Evolutionary conservation across 441 rosid species (phyloP), one percentile per base, ranked within the genome.

Genomic region (Biscutella laevigata): DNA sequence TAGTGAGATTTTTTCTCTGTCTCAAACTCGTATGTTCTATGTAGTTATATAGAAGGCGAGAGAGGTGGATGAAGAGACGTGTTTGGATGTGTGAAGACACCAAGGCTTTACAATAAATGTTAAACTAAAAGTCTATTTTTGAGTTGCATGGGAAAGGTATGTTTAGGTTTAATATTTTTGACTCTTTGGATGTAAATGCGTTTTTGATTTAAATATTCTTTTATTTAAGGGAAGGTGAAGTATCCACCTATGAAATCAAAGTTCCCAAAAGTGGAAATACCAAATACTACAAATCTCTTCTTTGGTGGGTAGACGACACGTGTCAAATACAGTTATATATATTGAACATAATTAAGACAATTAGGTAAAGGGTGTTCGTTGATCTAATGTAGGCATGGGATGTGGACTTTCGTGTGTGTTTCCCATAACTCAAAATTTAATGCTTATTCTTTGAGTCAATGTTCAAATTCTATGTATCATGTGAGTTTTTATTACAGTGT

Each of bases 61-160:
- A 43, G 42, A 20, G 37, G 57, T 20, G 52, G 38, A 41, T 48
- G 53, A 57, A 49, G 63, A 64, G 59, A 42, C 69, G 64, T 57
- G 59, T 64, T 3, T 32, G 25, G 19, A 42, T 57, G 63, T 57
- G 69, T 42, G 69, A 56, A 64, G 58, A 34, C 41, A 34, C 63
- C 3, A 49, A 48, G 69, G 57, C 41, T 44, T 40, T 34, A 42
- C 28, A 28, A 51, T 14, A 61, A 25, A 17, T 35, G 27, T 17
- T 6, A 5, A 19, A 5, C 22, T 47, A 6, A 8, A 56, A 64
- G 57, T 40, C 29, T 14, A 0, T n/a, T n/a, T 2, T n/a, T 16
- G 50, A 32, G 69, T 49, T 64, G 64, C 69, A 64, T 64, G 69
- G 59, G 69, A 57, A 64, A 64, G 35, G 53, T 57, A 14, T 64